These are phyloP conservation scores for Brassica cretica DNA, from an alignment of 345 rosid species.

Conservation along the genomic window DNA sequence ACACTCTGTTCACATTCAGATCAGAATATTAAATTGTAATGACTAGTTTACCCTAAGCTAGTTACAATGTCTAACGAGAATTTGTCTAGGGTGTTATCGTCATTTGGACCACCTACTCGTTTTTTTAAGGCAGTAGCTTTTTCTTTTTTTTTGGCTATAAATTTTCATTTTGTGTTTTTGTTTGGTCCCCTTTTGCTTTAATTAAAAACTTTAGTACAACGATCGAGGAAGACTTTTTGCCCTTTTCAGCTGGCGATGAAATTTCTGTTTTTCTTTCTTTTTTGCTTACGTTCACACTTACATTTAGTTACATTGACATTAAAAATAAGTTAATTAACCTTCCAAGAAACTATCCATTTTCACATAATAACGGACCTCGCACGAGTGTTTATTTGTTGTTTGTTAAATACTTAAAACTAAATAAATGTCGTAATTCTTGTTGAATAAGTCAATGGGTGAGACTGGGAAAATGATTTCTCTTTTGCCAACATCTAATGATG, in stretches of 20 bases:
- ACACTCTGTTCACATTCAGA: conserved; percentile 31
- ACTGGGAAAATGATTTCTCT: conserved; percentile 21
- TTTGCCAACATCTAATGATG: conserved; percentile 36
- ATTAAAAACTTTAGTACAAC: conserved; percentile 18
- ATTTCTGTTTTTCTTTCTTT: conserved; percentile 2
- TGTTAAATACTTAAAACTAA: neutral
- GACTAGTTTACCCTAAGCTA: conserved; percentile 8
- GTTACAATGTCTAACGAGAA: neutral
- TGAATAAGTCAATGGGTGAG: conserved; percentile 23
- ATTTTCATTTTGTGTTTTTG: conserved; percentile 30
- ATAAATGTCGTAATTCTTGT: neutral
- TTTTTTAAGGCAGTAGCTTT: neutral
- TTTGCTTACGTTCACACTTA: conserved; percentile 21
- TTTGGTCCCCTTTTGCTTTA: conserved; percentile 32
- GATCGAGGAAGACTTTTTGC: conserved; percentile 37
- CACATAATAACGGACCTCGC: neutral
- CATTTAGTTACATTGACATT: neutral
- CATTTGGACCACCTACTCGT: neutral
- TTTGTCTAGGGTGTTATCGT: conserved; percentile 15
- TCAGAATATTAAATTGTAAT: neutral
- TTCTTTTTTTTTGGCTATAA: neutral
- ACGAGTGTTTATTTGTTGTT: conserved; percentile 22
- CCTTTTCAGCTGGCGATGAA: conserved; percentile 36
- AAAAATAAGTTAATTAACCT: neutral
- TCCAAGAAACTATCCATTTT: neutral